Percentiles rank a stretch among this genome's conserved stretches.
phyloP scores from a whole-genome alignment of 257 asterid genomes.

The Lithospermum erythrorhizon region DNA sequence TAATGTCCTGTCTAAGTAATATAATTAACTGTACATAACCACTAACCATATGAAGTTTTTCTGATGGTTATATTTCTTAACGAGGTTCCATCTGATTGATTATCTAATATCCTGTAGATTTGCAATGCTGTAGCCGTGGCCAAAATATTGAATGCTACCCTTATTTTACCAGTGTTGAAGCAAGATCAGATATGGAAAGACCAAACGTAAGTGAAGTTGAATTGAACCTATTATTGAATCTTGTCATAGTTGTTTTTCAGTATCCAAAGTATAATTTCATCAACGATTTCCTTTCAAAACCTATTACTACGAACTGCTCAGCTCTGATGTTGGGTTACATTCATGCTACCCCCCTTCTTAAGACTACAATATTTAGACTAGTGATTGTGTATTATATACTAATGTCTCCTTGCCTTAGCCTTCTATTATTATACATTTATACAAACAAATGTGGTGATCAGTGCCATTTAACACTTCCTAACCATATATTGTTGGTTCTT shows the following conservation, averaged over 20 bases:
- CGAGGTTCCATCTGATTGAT: slow-evolving; percentile 7
- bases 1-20: neutral
- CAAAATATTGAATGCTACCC: slow-evolving; percentile 91
- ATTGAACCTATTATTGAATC: slow-evolving; percentile 4
- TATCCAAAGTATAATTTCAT: neutral
- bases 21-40: neutral
- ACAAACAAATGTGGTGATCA: neutral
- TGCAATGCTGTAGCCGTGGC: slow-evolving; percentile 99
- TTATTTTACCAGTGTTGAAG: slow-evolving; percentile 91
- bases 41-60: neutral
- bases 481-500: neutral
- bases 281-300: neutral
- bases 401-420: neutral
- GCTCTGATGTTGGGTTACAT: neutral
- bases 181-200: slow-evolving; percentile 99
- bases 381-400: neutral
- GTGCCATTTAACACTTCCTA: neutral
- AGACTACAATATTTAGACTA: neutral
- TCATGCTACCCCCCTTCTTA: neutral
- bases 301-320: neutral
- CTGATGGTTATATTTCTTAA: slow-evolving; percentile 4
- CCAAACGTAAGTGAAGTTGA: slow-evolving; percentile 75
- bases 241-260: neutral
- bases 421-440: too few species aligned
- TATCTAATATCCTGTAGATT: slow-evolving; percentile 8